phyloP scores from a whole-genome alignment of 306 rosid species.

The Glycine latifolia region DNA sequence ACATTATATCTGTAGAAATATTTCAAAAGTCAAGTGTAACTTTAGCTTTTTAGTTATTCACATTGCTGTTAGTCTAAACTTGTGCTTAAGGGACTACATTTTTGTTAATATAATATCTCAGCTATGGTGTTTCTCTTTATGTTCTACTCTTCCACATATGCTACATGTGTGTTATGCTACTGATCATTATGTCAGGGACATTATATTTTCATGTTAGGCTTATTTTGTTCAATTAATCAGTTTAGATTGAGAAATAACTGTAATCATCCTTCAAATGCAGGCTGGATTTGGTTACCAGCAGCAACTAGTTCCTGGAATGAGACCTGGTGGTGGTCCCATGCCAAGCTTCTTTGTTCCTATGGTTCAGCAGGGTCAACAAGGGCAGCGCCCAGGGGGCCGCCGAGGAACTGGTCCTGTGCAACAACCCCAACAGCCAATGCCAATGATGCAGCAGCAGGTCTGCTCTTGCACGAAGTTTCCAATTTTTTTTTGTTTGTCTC shows the following conservation, averaged over 20 bases:
- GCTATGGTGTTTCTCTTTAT: not conserved
- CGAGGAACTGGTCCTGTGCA: conserved; percentile 73
- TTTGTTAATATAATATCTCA: not conserved
- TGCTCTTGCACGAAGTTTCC: not conserved
- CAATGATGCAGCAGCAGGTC: conserved; percentile 76
- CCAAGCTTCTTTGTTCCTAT: conserved; percentile 72
- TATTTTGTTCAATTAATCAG: not conserved
- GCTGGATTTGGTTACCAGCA: conserved; percentile 88
- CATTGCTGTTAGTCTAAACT: not conserved
- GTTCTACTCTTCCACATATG: not conserved
- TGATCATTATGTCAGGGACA: not conserved
- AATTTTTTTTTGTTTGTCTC: not conserved
- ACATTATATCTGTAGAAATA: not conserved
- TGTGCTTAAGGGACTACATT: not conserved
- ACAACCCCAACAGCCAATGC: conserved; percentile 66
- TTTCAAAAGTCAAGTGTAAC: not conserved
- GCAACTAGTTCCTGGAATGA: conserved; percentile 79
- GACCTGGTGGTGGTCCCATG: conserved; percentile 75
- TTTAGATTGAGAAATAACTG: not conserved
- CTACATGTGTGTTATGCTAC: not conserved
- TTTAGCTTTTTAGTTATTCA: not conserved
- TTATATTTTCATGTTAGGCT: not conserved
- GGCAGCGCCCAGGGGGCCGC: conserved; percentile 78
- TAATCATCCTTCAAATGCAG: conserved; percentile 45
- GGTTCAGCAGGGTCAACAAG: conserved; percentile 82